Percentiles rank a stretch among this genome's conserved stretches.
phyloP scores from a whole-genome alignment of 2,329 filamentous ascomycete genomes.

The Fusarium equiseti region DNA sequence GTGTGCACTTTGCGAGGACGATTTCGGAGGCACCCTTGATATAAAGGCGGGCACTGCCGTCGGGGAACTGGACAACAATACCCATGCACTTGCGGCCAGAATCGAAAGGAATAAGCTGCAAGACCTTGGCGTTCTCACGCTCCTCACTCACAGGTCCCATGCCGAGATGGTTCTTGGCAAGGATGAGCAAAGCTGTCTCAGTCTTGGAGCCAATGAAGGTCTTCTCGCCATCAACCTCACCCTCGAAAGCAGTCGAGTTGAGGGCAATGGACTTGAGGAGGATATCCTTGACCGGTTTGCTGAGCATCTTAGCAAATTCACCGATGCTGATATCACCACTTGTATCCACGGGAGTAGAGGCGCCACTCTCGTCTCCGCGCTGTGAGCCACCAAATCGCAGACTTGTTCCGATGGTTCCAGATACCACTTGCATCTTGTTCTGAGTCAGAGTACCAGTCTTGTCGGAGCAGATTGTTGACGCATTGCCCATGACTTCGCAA shows the following conservation, averaged over 20 bases:
- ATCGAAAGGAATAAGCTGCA: slow-evolving; percentile 81
- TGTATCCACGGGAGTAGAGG: slow-evolving; percentile 45
- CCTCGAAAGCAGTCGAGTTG: slow-evolving; percentile 82
- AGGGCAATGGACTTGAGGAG: slow-evolving; percentile 71
- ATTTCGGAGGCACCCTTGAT: slow-evolving; percentile 76
- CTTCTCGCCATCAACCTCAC: slow-evolving; percentile 73
- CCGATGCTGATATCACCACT: slow-evolving; percentile 57
- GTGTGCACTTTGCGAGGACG: slow-evolving; percentile 67
- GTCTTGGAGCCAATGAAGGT: slow-evolving; percentile 84
- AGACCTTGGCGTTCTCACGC: slow-evolving; percentile 68
- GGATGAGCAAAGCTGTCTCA: slow-evolving; percentile 78
- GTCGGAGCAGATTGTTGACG: slow-evolving; percentile 76
- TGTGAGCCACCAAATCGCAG: slow-evolving; percentile 65
- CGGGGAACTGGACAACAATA: slow-evolving; percentile 64
- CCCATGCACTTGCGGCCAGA: slow-evolving; percentile 81
- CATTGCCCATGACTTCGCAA: slow-evolving; percentile 86
- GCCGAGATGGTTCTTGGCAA: slow-evolving; percentile 74
- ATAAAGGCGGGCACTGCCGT: slow-evolving; percentile 66
- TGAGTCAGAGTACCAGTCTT: slow-evolving; percentile 76
- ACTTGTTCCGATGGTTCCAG: slow-evolving; percentile 68
- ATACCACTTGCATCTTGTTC: slow-evolving; percentile 76
- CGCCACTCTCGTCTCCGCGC: slow-evolving; percentile 44
- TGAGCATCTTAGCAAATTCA: slow-evolving; percentile 62
- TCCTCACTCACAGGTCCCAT: slow-evolving; percentile 75
- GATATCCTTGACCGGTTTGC: slow-evolving; percentile 62